Percentiles rank a stretch among this genome's conserved stretches.
Conservation (phyloP, 83 land plant genomes). For the Thuja plicata region DNA sequence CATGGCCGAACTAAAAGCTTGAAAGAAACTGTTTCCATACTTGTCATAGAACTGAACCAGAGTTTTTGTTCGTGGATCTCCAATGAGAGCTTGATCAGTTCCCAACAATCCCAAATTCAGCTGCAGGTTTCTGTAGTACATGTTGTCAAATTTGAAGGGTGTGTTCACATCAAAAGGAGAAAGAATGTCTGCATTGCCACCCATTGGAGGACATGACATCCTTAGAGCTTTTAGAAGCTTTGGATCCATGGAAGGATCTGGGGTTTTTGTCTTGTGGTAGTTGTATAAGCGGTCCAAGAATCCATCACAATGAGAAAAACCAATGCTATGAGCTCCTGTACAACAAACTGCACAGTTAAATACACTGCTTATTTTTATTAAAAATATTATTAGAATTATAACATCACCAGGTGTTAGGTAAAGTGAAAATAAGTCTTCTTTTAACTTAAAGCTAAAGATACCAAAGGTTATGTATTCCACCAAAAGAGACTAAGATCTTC, state of each 20-base stretch:
- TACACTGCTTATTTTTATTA: neutral
- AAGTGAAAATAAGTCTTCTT: too few relatives aligned
- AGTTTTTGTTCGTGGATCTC: conserved; percentile 10
- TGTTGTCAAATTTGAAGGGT: conserved; percentile 21
- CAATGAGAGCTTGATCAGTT: conserved; percentile 21
- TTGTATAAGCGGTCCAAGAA: conserved; percentile 56
- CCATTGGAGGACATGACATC: conserved; percentile 25
- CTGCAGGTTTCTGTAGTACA: conserved; percentile 19
- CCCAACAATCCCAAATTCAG: conserved; percentile 15
- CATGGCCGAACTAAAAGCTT: conserved; percentile 21
- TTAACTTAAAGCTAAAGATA: too few relatives aligned
- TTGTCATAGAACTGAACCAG: conserved; percentile 11
- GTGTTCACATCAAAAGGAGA: conserved; percentile 24
- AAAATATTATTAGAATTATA: too few relatives aligned
- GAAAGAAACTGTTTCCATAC: conserved; percentile 5
- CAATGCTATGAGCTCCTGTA: conserved; percentile 32
- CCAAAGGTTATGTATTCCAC: too few relatives aligned
- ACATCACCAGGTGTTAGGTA: too few relatives aligned
- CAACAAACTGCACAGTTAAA: neutral
- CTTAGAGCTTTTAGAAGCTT: conserved; percentile 23
- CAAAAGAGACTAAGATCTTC: too few relatives aligned
- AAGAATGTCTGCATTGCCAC: conserved; percentile 17
- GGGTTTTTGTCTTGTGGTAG: conserved; percentile 25
- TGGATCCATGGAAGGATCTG: conserved; percentile 27
- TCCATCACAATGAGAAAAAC: conserved; percentile 67